phyloP scores from a whole-genome alignment of 352 stramenopile genomes.

The Globisporangium middletonii region DNA sequence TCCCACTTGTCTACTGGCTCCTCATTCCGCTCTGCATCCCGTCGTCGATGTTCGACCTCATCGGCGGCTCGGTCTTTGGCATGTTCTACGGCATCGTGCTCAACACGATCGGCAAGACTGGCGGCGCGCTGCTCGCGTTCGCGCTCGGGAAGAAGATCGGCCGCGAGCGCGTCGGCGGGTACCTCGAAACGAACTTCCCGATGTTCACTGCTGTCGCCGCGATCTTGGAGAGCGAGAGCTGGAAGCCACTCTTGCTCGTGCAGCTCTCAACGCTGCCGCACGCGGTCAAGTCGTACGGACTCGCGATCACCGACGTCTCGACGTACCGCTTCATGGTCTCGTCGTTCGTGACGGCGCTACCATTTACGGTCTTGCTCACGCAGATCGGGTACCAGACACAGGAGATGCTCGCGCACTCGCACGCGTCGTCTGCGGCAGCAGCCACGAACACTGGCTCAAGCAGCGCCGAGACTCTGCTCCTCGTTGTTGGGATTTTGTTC shows the following conservation, averaged over 20 bases:
- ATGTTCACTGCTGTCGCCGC: conserved; percentile 37
- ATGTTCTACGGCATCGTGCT: conserved; percentile 37
- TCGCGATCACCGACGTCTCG: conserved; percentile 59
- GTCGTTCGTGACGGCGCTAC: conserved; percentile 44
- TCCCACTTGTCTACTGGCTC: conserved; percentile 47
- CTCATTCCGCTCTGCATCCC: conserved; percentile 62
- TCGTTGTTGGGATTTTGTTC: conserved; percentile 24
- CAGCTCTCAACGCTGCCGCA: conserved; percentile 71
- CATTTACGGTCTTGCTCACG: conserved; percentile 53
- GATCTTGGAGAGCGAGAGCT: conserved; percentile 55
- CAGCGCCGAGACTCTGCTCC: conserved; percentile 19
- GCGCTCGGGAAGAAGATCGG: conserved; percentile 48
- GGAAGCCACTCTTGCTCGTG: conserved; percentile 66
- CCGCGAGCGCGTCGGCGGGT: conserved; percentile 35
- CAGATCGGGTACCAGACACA: conserved; percentile 60
- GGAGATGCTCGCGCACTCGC: conserved; percentile 24
- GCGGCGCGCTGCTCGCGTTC: conserved; percentile 59
- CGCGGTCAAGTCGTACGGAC: conserved; percentile 67
- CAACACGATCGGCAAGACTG: conserved; percentile 55
- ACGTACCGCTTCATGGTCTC: conserved; percentile 48
- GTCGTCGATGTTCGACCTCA: conserved; percentile 57
- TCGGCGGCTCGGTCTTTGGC: conserved; percentile 60
- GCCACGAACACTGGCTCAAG: conserved; percentile 15
- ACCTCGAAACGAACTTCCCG: conserved; percentile 57
- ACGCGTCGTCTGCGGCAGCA: conserved; percentile 10